Percentiles rank a stretch among this genome's conserved stretches.
Evolutionary conservation across 495 filamentous ascomycete species (phyloP).

Genomic region (Hyaloscypha variabilis): DNA sequence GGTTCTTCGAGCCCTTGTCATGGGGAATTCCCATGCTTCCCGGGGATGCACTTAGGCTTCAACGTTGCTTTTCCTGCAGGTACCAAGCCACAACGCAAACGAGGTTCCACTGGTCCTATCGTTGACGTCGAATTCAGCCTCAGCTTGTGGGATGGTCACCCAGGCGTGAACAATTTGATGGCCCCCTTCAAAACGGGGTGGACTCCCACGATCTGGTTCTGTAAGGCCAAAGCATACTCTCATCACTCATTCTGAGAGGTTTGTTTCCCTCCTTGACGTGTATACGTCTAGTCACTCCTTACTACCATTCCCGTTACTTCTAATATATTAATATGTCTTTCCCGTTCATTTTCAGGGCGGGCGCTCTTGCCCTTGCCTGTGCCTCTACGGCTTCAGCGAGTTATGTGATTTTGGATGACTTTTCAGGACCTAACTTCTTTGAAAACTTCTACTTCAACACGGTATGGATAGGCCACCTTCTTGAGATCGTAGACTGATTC

Average conservation of each 20-base stretch:
- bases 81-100: not conserved
- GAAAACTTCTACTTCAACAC: slow-evolving; percentile 53
- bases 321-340: slow-evolving; percentile 19
- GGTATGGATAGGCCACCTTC: not conserved
- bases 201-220: slow-evolving; percentile 10
- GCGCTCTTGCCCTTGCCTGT: slow-evolving; percentile 27
- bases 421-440: slow-evolving; percentile 52
- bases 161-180: not conserved
- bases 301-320: slow-evolving; percentile 8
- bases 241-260: slow-evolving; percentile 26
- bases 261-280: slow-evolving; percentile 16
- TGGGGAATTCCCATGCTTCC: not conserved
- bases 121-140: not conserved
- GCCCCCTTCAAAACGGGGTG: slow-evolving; percentile 10
- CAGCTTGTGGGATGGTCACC: not conserved
- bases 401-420: slow-evolving; percentile 11
- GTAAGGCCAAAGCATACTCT: slow-evolving; percentile 22
- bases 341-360: slow-evolving; percentile 18
- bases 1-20: not conserved
- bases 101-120: not conserved
- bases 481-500: not conserved
- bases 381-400: slow-evolving; percentile 23
- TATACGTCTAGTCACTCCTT: slow-evolving; percentile 29
- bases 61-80: not conserved
- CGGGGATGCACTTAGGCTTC: not conserved